Evolutionary conservation across 768 basidiomycete species (phyloP).

Genomic region (Russula ochroleuca): DNA sequence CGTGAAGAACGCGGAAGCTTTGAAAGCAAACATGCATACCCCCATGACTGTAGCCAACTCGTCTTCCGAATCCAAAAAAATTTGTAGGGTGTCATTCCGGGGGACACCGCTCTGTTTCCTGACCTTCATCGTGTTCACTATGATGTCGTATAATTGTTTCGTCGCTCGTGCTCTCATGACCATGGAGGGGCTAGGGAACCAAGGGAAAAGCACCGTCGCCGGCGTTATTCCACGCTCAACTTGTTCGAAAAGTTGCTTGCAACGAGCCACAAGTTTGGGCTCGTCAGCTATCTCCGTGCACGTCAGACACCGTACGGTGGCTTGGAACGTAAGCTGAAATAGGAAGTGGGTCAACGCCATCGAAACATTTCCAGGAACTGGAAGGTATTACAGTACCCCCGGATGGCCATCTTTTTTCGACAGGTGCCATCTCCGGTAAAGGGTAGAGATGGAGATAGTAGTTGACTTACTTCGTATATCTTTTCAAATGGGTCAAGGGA

Average conservation of each 20-base stretch:
- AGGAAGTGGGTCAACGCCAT: conserved; percentile 4
- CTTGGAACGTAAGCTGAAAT: conserved; percentile 59
- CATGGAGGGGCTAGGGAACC: conserved; percentile 73
- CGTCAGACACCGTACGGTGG: conserved; percentile 62
- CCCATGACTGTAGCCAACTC: conserved; percentile 66
- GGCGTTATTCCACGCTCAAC: conserved; percentile 71
- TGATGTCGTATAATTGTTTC: conserved; percentile 70
- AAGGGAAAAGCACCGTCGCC: conserved; percentile 66
- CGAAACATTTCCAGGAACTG: conserved; percentile 1
- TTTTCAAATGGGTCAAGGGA: conserved; percentile 68
- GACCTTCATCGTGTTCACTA: conserved; percentile 52
- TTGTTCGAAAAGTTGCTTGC: conserved; percentile 61
- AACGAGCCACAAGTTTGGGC: conserved; percentile 52
- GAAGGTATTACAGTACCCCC: neutral
- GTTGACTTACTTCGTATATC: conserved; percentile 55
- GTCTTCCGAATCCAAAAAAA: conserved; percentile 67
- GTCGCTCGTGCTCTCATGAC: conserved; percentile 66
- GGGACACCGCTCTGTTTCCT: conserved; percentile 54
- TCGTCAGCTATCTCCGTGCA: conserved; percentile 69
- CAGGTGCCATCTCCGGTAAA: conserved; percentile 13
- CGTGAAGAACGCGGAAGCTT: conserved; percentile 9
- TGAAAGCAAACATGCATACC: conserved; percentile 39
- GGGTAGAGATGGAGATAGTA: conserved; percentile 4
- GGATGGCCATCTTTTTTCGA: conserved; percentile 14
- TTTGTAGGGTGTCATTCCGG: conserved; percentile 65